A percentile compares a stretch with the other conserved stretches of the same genome.
These are phyloP conservation scores for Nevesoporus exiguus DNA, from an alignment of 768 basidiomycete genomes.

Conservation along the genomic window DNA sequence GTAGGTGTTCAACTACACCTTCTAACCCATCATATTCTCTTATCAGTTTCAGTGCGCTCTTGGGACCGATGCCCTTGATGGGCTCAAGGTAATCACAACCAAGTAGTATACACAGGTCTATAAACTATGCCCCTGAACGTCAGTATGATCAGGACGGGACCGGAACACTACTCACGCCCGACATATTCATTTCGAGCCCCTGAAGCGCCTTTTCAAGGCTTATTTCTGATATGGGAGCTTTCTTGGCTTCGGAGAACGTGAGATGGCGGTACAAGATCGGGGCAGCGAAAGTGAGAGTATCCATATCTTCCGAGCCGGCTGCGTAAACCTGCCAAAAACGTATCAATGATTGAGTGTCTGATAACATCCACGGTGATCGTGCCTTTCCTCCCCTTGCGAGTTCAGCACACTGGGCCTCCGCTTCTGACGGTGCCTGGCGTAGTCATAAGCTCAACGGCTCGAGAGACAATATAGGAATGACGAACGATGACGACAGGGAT, in stretches of 20 bases:
- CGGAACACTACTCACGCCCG: conserved; percentile 48
- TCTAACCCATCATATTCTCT: conserved; percentile 74
- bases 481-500: conserved; percentile 91
- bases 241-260: conserved; percentile 97
- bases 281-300: conserved; percentile 92
- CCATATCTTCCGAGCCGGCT: conserved; percentile 99
- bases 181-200: conserved; percentile 91
- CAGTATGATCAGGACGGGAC: neutral
- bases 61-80: conserved; percentile 95
- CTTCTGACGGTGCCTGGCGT: conserved; percentile 90
- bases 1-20: conserved; percentile 71
- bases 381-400: conserved; percentile 95
- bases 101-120: conserved; percentile 92
- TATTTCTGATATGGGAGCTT: conserved; percentile 93
- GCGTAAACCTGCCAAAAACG: conserved; percentile 71
- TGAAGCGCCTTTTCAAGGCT: conserved; percentile 77
- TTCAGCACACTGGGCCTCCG: conserved; percentile 98
- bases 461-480: conserved; percentile 7
- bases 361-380: neutral
- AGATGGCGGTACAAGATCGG: conserved; percentile 93
- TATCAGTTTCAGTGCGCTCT: conserved; percentile 90
- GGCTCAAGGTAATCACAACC: conserved; percentile 99
- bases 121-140: conserved; percentile 56
- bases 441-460: neutral
- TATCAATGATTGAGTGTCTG: neutral